A percentile compares a stretch with the other conserved stretches of the same genome.
Conservation (phyloP, 1,284 basidiomycete genomes). For the Somion occarium region DNA sequence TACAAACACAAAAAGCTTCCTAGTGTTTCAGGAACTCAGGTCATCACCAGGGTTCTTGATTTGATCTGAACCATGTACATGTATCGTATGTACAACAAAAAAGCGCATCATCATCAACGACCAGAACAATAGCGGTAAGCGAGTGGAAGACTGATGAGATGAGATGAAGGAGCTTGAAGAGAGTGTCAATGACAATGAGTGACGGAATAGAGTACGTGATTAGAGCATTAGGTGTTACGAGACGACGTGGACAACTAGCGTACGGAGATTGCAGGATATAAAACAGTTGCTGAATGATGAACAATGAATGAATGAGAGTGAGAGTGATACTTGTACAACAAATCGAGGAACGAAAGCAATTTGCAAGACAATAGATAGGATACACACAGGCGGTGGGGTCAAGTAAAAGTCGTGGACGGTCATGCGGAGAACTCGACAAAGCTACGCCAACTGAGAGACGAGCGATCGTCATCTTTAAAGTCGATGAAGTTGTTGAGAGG, state of each 20-base stretch:
- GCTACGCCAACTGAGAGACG: slow-evolving; percentile 51
- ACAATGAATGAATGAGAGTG: neutral
- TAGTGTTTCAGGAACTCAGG: too few relatives aligned
- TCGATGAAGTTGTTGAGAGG: slow-evolving; percentile 61
- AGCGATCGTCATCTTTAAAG: slow-evolving; percentile 44
- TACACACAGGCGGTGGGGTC: too few relatives aligned
- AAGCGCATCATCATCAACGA: too few relatives aligned
- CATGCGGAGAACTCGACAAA: slow-evolving; percentile 49
- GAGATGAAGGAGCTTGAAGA: neutral
- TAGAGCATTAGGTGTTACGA: too few relatives aligned
- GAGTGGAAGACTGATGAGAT: neutral
- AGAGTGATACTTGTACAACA: neutral
- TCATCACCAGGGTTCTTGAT: too few relatives aligned
- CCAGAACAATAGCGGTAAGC: too few relatives aligned
- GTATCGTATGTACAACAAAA: too few relatives aligned
- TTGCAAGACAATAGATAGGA: neutral
- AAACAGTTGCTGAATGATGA: neutral
- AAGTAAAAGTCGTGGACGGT: neutral
- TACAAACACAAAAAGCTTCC: too few relatives aligned
- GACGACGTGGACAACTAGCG: too few relatives aligned
- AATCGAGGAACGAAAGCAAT: neutral
- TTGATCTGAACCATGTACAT: too few relatives aligned
- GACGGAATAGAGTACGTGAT: neutral
- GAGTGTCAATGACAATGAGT: neutral
- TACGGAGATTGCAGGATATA: neutral